phyloP scores from a whole-genome alignment of 176 grass and related monocot species.

The Musa beccarii region DNA sequence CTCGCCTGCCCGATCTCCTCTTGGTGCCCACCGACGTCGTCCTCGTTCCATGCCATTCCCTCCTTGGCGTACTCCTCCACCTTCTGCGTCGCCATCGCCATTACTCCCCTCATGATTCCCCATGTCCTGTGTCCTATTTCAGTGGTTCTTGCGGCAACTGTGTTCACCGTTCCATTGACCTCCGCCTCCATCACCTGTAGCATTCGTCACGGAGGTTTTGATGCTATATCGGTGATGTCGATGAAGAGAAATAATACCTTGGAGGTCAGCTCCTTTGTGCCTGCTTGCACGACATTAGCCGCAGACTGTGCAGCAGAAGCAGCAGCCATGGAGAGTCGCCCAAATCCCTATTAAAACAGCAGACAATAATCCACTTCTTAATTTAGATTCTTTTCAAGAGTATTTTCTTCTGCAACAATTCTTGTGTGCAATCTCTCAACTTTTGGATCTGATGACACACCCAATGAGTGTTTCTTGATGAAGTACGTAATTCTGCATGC shows the following conservation, averaged over 20 bases:
- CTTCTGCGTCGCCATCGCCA: conserved; percentile 81
- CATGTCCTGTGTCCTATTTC: conserved; percentile 79
- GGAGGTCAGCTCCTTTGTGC: conserved; percentile 80
- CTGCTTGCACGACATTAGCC: conserved; percentile 69
- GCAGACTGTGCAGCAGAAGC: conserved; percentile 93
- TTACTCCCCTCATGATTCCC: conserved; percentile 87
- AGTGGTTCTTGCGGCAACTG: conserved; percentile 74
- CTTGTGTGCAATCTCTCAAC: no score
- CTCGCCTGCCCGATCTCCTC: not conserved
- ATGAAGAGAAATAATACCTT: conserved; percentile 35
- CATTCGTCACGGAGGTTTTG: no score
- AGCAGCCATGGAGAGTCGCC: conserved; percentile 77
- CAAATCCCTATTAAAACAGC: conserved; percentile 50
- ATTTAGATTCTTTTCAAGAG: no score
- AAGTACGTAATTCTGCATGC: no score
- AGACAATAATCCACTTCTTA: not conserved
- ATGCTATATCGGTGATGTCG: no score
- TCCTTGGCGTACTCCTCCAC: conserved; percentile 27
- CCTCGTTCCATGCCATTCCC: conserved; percentile 45
- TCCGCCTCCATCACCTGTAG: conserved; percentile 75
- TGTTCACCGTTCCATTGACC: conserved; percentile 80
- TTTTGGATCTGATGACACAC: no score
- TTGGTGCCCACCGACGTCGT: not conserved
- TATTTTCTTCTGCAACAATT: no score
- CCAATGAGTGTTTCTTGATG: no score